phyloP scores from a whole-genome alignment of 2,329 filamentous ascomycete genomes.

The Hymenoscyphus fructigenus region DNA sequence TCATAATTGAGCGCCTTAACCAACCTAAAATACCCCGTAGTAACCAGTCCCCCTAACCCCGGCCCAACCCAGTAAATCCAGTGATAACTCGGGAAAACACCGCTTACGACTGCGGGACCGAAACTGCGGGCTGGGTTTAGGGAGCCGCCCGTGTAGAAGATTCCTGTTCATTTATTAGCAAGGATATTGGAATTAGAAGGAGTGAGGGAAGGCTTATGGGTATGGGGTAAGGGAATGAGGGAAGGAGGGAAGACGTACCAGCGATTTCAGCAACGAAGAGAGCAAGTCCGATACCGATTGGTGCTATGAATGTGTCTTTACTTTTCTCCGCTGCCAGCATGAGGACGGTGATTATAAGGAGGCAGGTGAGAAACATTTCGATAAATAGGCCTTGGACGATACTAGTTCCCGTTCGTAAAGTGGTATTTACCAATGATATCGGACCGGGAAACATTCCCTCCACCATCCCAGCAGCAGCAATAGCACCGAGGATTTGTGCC shows the following conservation, averaged over 20 bases:
- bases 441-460: conserved; percentile 43
- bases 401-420: conserved; percentile 40
- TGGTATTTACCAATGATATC: conserved; percentile 42
- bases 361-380: conserved; percentile 46
- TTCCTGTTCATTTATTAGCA: conserved; percentile 31
- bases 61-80: conserved; percentile 54
- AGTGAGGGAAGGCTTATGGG: not conserved
- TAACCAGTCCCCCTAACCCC: conserved; percentile 46
- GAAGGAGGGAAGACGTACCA: conserved; percentile 17
- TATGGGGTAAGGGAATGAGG: not conserved
- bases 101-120: conserved; percentile 45
- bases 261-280: conserved; percentile 55
- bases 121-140: conserved; percentile 48
- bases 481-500: conserved; percentile 34
- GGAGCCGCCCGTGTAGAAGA: conserved; percentile 47
- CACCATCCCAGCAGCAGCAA: conserved; percentile 41
- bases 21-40: conserved; percentile 46
- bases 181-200: not conserved
- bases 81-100: conserved; percentile 43
- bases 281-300: conserved; percentile 68
- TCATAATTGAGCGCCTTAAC: conserved; percentile 52
- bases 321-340: conserved; percentile 69
- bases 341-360: conserved; percentile 47
- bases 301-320: conserved; percentile 68
- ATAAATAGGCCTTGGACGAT: conserved; percentile 47